phyloP scores from a whole-genome alignment of 1,139 yeast genomes.

The Yueomyces sp. region DNA sequence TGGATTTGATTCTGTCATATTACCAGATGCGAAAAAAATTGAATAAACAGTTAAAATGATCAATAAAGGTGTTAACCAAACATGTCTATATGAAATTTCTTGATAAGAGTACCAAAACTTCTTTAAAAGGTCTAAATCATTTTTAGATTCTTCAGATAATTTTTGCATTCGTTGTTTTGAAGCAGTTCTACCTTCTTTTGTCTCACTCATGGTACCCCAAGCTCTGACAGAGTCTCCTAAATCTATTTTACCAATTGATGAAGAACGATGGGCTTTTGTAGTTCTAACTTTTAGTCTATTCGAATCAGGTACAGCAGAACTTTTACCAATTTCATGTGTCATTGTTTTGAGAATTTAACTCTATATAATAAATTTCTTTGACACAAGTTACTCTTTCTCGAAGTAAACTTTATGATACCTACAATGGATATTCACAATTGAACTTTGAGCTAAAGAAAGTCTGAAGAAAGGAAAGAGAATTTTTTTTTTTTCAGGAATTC shows the following conservation, averaged over 20 bases:
- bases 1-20: conserved; percentile 41
- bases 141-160: conserved; percentile 9
- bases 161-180: conserved; percentile 14
- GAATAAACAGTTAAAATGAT: conserved; percentile 28
- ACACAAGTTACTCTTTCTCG: too few relatives aligned
- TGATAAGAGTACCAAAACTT: conserved; percentile 44
- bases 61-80: conserved; percentile 63
- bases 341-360: neutral
- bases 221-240: conserved; percentile 18
- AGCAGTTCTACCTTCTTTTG: conserved; percentile 14
- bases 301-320: neutral
- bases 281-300: neutral
- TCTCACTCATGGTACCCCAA: conserved; percentile 14
- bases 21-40: conserved; percentile 36
- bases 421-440: too few relatives aligned
- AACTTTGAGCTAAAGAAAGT: too few relatives aligned
- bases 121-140: conserved; percentile 16
- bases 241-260: conserved; percentile 19
- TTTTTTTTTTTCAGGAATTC: too few relatives aligned
- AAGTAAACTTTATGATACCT: too few relatives aligned
- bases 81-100: conserved; percentile 54
- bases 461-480: too few relatives aligned
- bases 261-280: conserved; percentile 16
- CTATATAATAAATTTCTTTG: too few relatives aligned
- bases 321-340: neutral